Evolutionary conservation across 176 grass and related monocot species (phyloP), one percentile per base, ranked within the genome.

Genomic region (Neostapfia colusana): DNA sequence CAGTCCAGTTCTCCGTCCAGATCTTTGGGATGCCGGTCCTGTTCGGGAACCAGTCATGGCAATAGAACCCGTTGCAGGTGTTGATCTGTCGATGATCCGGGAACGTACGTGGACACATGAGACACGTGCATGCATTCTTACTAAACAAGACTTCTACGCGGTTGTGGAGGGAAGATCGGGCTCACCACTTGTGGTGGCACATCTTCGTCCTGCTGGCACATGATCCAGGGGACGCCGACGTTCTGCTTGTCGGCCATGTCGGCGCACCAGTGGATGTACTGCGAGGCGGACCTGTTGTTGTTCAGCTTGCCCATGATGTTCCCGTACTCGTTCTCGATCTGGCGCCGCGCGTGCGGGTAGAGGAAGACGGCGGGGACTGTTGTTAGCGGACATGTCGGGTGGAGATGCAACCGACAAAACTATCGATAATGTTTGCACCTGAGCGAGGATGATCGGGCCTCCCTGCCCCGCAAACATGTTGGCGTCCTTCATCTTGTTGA

Each of bases 1-100:
- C 94, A 17, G 89, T 89, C 94, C 89, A 93, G 40, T 97, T 97
- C 63, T 97, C 94, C 0, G 94, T 97, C 94, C 94, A 97, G 0
- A 97, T 88, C 79, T 97, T 97, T 0, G 95, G 95, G 53, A 88
- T 93, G 13, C 49, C 88, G 0, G 60, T 73, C 48, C 88, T 79
- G 2, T 93, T 81, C 0, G 95, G 91, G 43, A 80, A 87, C 76
- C 88, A 97, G 14, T 85, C 75, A 3, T 91, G 84, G 48, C 93
- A 90, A 14, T 91, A 91, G 63, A 93, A 97, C 4, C 88, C 88
- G 49, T 97, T 97, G 89, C 91, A 93, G 3, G 94, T 91, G 48
- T 97, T 81, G 86, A 93, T 81, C 93, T 95, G 8, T 2, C 5
- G 1, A 10, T 25, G 24, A 3, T 13, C 1, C 9, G 3, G 55